Evolutionary conservation across 2,329 filamentous ascomycete species (phyloP), one percentile per base, ranked within the genome.

Genomic region (Decorospora gaudefroyi): DNA sequence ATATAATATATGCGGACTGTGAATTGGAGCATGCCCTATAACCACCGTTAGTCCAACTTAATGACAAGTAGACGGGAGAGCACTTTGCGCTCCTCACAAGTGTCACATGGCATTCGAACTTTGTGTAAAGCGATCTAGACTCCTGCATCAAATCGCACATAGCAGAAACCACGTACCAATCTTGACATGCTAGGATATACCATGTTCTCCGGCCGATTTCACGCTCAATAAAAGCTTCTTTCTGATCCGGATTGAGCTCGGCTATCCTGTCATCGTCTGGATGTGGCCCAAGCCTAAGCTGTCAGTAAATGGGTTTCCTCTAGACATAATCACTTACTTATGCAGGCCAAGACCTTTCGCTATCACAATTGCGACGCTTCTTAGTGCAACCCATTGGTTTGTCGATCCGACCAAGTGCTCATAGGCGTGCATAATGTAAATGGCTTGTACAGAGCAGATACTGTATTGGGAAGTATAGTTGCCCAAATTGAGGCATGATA

Each of bases 361-460:
- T 29, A 79, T 76, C 6, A 75, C 68, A 4, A 74, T 61, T 2
- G 72, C 76, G 1, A 74, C 69, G 2, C 72, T 73, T 6, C 78
- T 65, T 13, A 75, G 66, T 1, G 76, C 72, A 3, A 69, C 72
- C 46, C 76, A 76, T 28, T 72, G 73, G 49, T 76, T 77, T 5
- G 74, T 74, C 16, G 72, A 73, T 1, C 76, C 77, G 1, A 78
- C 66, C 11, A 76, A 60, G 56, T 80, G 77, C 6, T 75, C 76
- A 6, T 74, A 74, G 3, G 76, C 73, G n/a, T 76, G 77, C 19
- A 76, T 61, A 1, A 72, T 74, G 7, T 74, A 63, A 26, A 80
- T 76, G 3, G 76, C 71, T 52, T 78, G 72, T 3, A 78, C 67
- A 0, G 64, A 49, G 50, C 64, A 51, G 59, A 72, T 48, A 59